These are phyloP conservation scores for Drosera spatulata DNA, from an alignment of 179 eudicot genomes.

Conservation along the genomic window DNA sequence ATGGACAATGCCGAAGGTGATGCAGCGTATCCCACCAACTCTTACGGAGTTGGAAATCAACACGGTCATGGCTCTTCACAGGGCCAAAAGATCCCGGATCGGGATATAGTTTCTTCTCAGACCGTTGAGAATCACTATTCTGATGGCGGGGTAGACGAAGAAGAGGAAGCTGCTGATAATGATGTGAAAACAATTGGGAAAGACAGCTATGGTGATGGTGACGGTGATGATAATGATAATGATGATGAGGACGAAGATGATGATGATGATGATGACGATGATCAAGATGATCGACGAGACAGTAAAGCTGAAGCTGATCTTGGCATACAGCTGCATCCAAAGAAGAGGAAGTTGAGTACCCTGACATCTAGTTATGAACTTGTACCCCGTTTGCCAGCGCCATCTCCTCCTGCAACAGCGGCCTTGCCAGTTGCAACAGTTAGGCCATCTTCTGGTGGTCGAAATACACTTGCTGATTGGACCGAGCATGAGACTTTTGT, in stretches of 20 bases:
- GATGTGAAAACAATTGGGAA: not conserved
- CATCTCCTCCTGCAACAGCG: not conserved
- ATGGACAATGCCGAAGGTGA: constrained; percentile 45
- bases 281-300: constrained; percentile 19
- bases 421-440: not conserved
- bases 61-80: constrained; percentile 22
- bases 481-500: constrained; percentile 57
- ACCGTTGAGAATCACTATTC: constrained; percentile 16
- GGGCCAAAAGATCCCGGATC: constrained; percentile 21
- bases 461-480: constrained; percentile 26
- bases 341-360: constrained; percentile 48
- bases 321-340: constrained; percentile 29
- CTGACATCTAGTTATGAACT: constrained; percentile 35
- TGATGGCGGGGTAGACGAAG: constrained; percentile 15
- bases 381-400: constrained; percentile 27
- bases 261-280: constrained; percentile 30
- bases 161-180: constrained; percentile 18
- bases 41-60: constrained; percentile 21
- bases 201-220: too few species aligned
- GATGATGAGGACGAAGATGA: constrained; percentile 19
- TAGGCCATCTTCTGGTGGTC: constrained; percentile 4
- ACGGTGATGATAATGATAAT: constrained; percentile 3
- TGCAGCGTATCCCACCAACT: constrained; percentile 19
- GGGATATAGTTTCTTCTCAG: constrained; percentile 14
- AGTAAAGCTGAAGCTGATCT: constrained; percentile 8